These are phyloP conservation scores for Bolboschoenoplectus hybrid DNA, from an alignment of 202 grass and related monocot genomes.

Conservation along the genomic window DNA sequence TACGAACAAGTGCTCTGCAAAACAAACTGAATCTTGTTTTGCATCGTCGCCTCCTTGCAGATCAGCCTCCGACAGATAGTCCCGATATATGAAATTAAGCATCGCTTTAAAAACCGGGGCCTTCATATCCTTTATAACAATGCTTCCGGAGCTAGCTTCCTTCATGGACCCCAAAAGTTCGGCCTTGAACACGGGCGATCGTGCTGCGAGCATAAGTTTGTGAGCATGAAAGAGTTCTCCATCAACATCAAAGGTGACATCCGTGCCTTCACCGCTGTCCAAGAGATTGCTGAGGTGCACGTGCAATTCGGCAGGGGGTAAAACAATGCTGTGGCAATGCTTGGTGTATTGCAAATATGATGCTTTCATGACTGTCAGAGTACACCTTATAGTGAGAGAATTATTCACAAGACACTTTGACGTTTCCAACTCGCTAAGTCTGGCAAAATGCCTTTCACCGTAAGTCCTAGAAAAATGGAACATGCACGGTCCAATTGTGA, in stretches of 20 bases:
- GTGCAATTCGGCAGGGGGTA: background rate
- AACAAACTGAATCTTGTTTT: background rate
- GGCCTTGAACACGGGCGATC: background rate
- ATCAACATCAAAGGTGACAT: background rate
- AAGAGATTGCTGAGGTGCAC: background rate
- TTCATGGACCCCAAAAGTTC: slow-evolving; percentile 6
- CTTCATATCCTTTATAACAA: background rate
- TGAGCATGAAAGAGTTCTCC: background rate
- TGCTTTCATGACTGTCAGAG: background rate
- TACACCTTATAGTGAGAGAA: background rate
- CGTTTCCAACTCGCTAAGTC: background rate
- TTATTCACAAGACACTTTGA: background rate
- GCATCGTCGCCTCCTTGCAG: background rate
- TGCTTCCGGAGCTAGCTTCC: background rate
- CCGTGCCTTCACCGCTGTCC: background rate
- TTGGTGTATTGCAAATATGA: background rate
- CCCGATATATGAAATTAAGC: slow-evolving; percentile 15
- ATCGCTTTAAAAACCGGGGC: background rate
- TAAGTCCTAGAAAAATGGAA: background rate
- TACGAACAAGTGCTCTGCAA: background rate
- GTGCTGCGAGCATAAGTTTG: background rate
- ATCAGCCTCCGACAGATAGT: background rate
- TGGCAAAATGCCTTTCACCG: background rate
- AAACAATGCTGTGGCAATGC: background rate
- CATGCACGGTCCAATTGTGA: background rate